Percentiles rank a stretch among this genome's conserved stretches.
Conservation (phyloP, 1,139 yeast genomes). For the Yamadazyma sp. region DNA sequence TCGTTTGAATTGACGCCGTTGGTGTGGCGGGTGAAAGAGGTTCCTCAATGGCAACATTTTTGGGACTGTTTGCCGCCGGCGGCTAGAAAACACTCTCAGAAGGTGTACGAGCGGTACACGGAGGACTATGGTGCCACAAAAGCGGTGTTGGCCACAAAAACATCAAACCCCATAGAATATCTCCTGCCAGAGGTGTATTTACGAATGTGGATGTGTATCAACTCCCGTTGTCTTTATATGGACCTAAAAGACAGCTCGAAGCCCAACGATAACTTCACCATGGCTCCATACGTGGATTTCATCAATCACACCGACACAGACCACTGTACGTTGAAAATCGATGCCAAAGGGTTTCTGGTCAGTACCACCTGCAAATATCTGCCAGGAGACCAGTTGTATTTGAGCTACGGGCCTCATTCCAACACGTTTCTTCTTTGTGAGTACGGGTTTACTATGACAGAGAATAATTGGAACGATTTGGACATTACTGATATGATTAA, state of each 20-base stretch:
- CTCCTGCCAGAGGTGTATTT: slow-evolving; percentile 4
- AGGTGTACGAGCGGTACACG: slow-evolving; percentile 37
- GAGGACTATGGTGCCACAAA: slow-evolving; percentile 31
- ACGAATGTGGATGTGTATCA: slow-evolving; percentile 84
- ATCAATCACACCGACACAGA: slow-evolving; percentile 69
- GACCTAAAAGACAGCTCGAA: slow-evolving; percentile 53
- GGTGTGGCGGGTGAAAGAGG: slow-evolving; percentile 44
- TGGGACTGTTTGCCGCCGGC: slow-evolving; percentile 41
- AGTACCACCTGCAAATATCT: slow-evolving; percentile 35
- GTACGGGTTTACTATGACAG: slow-evolving; percentile 70
- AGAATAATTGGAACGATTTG: slow-evolving; percentile 68
- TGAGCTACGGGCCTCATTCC: slow-evolving; percentile 87
- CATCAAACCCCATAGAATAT: too few species aligned
- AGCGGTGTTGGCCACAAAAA: too few species aligned
- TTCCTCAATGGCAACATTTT: slow-evolving; percentile 21
- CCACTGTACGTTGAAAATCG: slow-evolving; percentile 51
- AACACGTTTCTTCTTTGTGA: slow-evolving; percentile 80
- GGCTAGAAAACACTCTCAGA: slow-evolving; percentile 30
- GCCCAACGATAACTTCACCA: slow-evolving; percentile 67
- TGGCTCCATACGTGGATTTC: slow-evolving; percentile 91
- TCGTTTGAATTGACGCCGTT: slow-evolving; percentile 55
- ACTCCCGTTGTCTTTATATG: slow-evolving; percentile 88
- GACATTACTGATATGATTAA: slow-evolving; percentile 54
- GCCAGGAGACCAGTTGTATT: slow-evolving; percentile 57
- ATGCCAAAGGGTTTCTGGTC: slow-evolving; percentile 53